Evolutionary conservation across 2,329 filamentous ascomycete species (phyloP).

Genomic region (Meredithiella fracta): DNA sequence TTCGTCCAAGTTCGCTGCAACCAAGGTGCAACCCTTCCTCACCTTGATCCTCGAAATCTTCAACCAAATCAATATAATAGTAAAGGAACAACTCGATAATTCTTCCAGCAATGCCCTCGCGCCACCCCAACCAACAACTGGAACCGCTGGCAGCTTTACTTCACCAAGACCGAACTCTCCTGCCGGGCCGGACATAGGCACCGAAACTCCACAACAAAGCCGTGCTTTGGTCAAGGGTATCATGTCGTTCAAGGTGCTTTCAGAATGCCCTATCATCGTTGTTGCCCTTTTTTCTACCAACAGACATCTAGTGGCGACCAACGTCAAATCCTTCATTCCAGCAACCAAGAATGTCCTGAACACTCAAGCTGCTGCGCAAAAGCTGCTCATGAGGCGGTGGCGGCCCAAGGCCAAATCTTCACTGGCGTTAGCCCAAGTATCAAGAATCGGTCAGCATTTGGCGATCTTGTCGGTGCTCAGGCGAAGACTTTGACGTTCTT

Average conservation of each 20-base stretch:
- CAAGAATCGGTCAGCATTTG: slow-evolving; percentile 83
- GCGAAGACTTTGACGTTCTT: slow-evolving; percentile 99
- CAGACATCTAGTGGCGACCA: slow-evolving; percentile 57
- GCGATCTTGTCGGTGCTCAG: slow-evolving; percentile 93
- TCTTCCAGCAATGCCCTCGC: slow-evolving; percentile 39
- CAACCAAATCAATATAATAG: slow-evolving; percentile 81
- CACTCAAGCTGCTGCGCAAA: slow-evolving; percentile 81
- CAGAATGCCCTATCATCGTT: slow-evolving; percentile 96
- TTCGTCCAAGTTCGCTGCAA: slow-evolving; percentile 62
- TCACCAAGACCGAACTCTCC: slow-evolving; percentile 46
- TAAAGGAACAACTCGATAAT: slow-evolving; percentile 87
- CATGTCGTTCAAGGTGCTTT: slow-evolving; percentile 97
- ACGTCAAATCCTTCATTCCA: slow-evolving; percentile 84
- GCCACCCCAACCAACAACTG: slow-evolving; percentile 47
- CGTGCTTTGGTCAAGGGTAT: slow-evolving; percentile 78
- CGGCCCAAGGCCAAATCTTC: slow-evolving; percentile 63
- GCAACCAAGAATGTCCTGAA: slow-evolving; percentile 81
- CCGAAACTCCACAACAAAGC: slow-evolving; percentile 56
- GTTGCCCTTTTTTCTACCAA: slow-evolving; percentile 97
- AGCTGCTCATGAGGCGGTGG: slow-evolving; percentile 80
- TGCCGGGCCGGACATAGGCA: slow-evolving; percentile 66
- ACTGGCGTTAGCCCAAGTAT: slow-evolving; percentile 88
- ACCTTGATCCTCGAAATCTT: slow-evolving; percentile 91
- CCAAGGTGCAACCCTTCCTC: slow-evolving; percentile 77
- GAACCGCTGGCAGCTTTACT: slow-evolving; percentile 73